Base-by-base conservation (phyloP, 2,329 filamentous ascomycete genomes). In the Cordyceps cicadae region DNA sequence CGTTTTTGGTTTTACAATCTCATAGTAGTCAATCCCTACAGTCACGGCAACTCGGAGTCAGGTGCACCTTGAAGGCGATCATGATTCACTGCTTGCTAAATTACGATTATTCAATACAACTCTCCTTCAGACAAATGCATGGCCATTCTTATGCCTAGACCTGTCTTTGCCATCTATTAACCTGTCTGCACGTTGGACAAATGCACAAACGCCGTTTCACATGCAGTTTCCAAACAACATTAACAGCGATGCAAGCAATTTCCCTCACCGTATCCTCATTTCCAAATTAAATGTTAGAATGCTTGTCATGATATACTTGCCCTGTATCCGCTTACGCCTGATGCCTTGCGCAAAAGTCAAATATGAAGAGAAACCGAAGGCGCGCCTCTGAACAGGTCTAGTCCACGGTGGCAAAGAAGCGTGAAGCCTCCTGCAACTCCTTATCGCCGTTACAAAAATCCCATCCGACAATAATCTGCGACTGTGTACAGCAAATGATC, bases 401-500 rank as follows among this genome's bases (percentile, higher is more conserved):
- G 60, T 75, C 81, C 48, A 87, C 77, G 2, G 82, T 80, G 58
- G 81, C 86, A 71, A 96, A 96, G 70, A 96, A 95, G 41, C 83
- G 82, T 64, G 86, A 85, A 7, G 88, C 89, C 70, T 90, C 87
- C 60, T 90, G 84, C 58, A 97, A 82, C 66, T 95, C 88, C 60
- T 82, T 75, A 65, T 99, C 92, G 5, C 85, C 88, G 66, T 92
- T 90, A 62, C 92, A 94, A 79, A 97, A 99, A 73, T 99, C 94
- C 94, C 94, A 99, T 0, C 92, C 94, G 0, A 97, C 91, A 69
- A 99, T 97, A 17, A 88, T 86, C 45, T 87, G 87, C 61, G 94
- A 91, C 72, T 97, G 92, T 65, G 89, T 94, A 71, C 93, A 97
- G 76, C 92, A 97, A 59, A 99, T 88, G 66, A 99, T 95, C 67